phyloP scores from a whole-genome alignment of 176 grass and related monocot species.

The Juncus inflexus region DNA sequence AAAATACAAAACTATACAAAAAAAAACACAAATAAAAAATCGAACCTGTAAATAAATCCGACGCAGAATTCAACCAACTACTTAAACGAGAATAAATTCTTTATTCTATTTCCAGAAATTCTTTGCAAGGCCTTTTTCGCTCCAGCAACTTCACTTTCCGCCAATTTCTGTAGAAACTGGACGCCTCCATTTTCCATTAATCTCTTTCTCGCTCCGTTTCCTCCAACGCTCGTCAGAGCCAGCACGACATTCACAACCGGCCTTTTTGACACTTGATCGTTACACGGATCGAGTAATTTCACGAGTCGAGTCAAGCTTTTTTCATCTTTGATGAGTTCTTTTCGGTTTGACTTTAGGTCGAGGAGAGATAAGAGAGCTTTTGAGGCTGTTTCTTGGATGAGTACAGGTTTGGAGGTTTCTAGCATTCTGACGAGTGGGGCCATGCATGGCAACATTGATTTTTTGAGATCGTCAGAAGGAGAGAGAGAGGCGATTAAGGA shows the following conservation, averaged over 20 bases:
- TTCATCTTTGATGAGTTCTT: conserved; percentile 62
- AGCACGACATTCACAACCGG: conserved; percentile 52
- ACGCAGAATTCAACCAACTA: conserved; percentile 21
- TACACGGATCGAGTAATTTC: conserved; percentile 65
- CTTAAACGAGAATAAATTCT: conserved; percentile 57
- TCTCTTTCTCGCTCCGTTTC: conserved; percentile 45
- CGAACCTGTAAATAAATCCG: conserved; percentile 23
- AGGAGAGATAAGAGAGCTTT: conserved; percentile 52
- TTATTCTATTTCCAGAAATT: conserved; percentile 60
- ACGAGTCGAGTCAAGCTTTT: conserved; percentile 66
- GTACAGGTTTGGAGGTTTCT: conserved; percentile 62
- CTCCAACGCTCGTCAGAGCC: conserved; percentile 56
- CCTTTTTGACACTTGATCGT: conserved; percentile 63
- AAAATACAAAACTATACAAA: background rate
- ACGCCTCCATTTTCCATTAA: conserved; percentile 57
- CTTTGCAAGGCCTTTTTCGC: conserved; percentile 86
- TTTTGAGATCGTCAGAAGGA: conserved; percentile 51
- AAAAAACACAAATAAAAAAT: background rate
- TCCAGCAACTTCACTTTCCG: conserved; percentile 59
- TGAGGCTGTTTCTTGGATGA: conserved; percentile 59
- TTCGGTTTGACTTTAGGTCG: conserved; percentile 50
- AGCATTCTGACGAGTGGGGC: conserved; percentile 58
- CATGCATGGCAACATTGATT: conserved; percentile 57
- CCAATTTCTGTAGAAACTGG: conserved; percentile 63
- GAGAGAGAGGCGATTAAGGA: conserved; percentile 52